These are phyloP conservation scores for Fraxinus sp. DNA, from an alignment of 305 asterid species.

Conservation along the genomic window DNA sequence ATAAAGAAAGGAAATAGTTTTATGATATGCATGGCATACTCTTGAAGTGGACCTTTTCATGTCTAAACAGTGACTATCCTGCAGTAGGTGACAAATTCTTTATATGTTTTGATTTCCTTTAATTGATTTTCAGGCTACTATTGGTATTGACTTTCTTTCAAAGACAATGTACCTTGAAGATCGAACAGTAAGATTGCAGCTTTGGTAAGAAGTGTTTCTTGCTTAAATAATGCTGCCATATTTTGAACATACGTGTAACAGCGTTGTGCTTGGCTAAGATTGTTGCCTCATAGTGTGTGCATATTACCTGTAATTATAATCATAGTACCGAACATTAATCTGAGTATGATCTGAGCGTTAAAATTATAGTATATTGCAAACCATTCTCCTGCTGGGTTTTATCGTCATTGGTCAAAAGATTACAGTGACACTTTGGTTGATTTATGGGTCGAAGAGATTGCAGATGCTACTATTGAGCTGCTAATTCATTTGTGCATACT, in stretches of 20 bases:
- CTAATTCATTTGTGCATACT: not conserved
- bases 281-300: not conserved
- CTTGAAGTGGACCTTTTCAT: not conserved
- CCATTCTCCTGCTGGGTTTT: not conserved
- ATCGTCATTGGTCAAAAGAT: not conserved
- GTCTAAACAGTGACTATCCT: not conserved
- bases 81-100: not conserved
- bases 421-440: not conserved
- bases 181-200: conserved; percentile 70
- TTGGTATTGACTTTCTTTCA: conserved; percentile 25
- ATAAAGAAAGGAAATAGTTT: not conserved
- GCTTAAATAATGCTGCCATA: conserved; percentile 1
- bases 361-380: not conserved
- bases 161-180: conserved; percentile 84
- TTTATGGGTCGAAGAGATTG: not conserved
- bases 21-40: not conserved
- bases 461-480: not conserved
- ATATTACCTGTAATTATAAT: not conserved
- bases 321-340: not conserved
- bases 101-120: not conserved
- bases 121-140: conserved; percentile 61
- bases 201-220: conserved; percentile 51
- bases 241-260: conserved; percentile 4
- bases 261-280: conserved; percentile 3
- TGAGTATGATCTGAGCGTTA: not conserved